Evolutionary conservation across 805 yeast species (phyloP), one percentile per base, ranked within the genome.

Genomic region (Lachancea quebecensis): DNA sequence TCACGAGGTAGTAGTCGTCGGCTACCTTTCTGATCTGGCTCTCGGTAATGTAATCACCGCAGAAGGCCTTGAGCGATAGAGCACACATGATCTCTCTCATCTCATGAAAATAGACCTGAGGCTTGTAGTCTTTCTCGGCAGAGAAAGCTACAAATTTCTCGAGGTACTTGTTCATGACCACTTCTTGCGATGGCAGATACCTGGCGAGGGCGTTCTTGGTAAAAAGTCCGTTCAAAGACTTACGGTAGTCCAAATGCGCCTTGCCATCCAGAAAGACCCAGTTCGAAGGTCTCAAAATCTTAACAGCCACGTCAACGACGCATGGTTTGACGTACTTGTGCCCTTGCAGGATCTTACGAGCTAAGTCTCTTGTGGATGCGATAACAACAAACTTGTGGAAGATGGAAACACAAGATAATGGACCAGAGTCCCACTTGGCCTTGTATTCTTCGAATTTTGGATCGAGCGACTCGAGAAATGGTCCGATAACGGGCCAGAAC

Each of bases 191-290:
- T 39, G 96, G 96, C 50, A 93, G 69, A 66, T 93, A 93, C 51
- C 76, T 75, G 49, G 85, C 82, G 57, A 93, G 73, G 6, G 99
- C 97, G 53, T 77, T 73, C 51, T 79, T 79, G 12, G 95, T 83
- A 69, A 93, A 93, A 48, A 93, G 73, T 6, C 95, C 95, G 64
- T 93, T 91, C 62, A 93, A 72, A 11, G 93, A 81, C 65, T 81
- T 81, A 69, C 99, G 82, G 70, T 91, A 93, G 67, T 93, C 99
- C 47, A 81, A 79, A 59, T 93, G 99, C 30, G 82, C 95, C 69
- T 89, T 89, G 56, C 99, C 99, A 61, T 93, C 99, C 59, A 89
- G 69, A 66, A 93, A 93, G 32, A 93, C 99, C 99, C 99, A 93
- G 72, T 91, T 93, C 38, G 91, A 75, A 39, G 98, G 97, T 68